phyloP scores from a whole-genome alignment of 1,284 basidiomycete species.

The Polyporus tsugae region DNA sequence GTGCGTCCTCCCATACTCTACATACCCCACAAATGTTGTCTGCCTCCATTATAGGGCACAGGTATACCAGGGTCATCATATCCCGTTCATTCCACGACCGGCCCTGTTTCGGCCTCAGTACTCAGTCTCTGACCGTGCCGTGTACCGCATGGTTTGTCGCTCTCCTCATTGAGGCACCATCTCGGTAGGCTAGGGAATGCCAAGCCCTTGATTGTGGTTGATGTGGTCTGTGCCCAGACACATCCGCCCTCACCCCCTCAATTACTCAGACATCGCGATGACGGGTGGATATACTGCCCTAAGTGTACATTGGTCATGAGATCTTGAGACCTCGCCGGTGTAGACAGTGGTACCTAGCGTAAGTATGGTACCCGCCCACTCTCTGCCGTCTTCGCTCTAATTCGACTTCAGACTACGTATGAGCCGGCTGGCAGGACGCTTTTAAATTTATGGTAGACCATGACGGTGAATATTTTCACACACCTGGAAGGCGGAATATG shows the following conservation, averaged over 20 bases:
- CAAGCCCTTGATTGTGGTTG: neutral
- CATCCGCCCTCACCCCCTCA: neutral
- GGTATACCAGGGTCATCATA: constrained; percentile 1
- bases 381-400: neutral
- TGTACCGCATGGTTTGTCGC: neutral
- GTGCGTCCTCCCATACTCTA: constrained; percentile 21
- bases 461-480: neutral
- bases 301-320: too few species aligned
- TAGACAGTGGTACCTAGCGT: too few species aligned
- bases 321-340: neutral
- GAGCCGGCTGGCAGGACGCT: neutral
- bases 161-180: neutral
- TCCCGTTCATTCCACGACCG: neutral
- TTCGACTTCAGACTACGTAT: neutral
- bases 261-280: too few species aligned
- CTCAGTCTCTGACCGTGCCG: neutral
- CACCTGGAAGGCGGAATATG: constrained; percentile 4
- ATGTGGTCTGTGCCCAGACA: neutral
- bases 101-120: neutral
- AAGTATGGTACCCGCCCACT: too few species aligned
- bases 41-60: neutral
- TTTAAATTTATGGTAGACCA: neutral
- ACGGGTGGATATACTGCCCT: neutral
- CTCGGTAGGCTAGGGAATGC: neutral
- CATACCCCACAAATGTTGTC: constrained; percentile 32